Evolutionary conservation across 768 basidiomycete species (phyloP).

Genomic region (Plicaturopsis crispa): DNA sequence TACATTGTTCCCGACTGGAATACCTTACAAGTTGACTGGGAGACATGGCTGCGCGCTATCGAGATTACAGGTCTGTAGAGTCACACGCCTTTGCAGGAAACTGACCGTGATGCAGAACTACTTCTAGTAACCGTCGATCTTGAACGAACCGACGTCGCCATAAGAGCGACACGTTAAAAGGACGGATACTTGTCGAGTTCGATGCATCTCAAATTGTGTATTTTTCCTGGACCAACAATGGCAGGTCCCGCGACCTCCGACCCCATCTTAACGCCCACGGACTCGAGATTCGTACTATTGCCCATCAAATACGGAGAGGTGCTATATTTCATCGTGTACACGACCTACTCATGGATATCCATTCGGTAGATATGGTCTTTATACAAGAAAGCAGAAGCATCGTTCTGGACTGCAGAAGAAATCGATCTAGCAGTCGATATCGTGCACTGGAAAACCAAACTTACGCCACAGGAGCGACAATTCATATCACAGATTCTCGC

Average conservation of each 20-base stretch:
- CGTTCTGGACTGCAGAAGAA: constrained; percentile 58
- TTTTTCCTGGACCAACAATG: constrained; percentile 87
- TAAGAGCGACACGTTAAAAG: constrained; percentile 14
- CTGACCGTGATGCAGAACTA: too few species aligned
- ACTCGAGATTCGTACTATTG: constrained; percentile 75
- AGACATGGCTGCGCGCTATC: too few species aligned
- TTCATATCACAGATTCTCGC: constrained; percentile 60
- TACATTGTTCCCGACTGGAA: too few species aligned
- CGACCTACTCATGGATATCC: constrained; percentile 22
- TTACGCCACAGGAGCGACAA: constrained; percentile 50
- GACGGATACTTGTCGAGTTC: constrained; percentile 40
- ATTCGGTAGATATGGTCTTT: constrained; percentile 50
- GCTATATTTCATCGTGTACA: not conserved
- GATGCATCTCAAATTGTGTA: constrained; percentile 73
- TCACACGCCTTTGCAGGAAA: too few species aligned
- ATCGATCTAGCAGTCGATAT: constrained; percentile 55
- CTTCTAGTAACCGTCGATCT: too few species aligned
- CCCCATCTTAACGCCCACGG: constrained; percentile 75
- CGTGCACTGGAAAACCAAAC: constrained; percentile 52
- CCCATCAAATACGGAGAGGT: constrained; percentile 72
- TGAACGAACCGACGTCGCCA: constrained; percentile 1
- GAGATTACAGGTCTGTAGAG: too few species aligned
- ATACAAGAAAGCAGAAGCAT: constrained; percentile 64
- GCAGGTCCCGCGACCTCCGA: constrained; percentile 83
- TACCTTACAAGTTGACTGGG: too few species aligned